Evolutionary conservation across 1,284 basidiomycete species (phyloP).

Genomic region (Pyrrhoderma lamaoense): DNA sequence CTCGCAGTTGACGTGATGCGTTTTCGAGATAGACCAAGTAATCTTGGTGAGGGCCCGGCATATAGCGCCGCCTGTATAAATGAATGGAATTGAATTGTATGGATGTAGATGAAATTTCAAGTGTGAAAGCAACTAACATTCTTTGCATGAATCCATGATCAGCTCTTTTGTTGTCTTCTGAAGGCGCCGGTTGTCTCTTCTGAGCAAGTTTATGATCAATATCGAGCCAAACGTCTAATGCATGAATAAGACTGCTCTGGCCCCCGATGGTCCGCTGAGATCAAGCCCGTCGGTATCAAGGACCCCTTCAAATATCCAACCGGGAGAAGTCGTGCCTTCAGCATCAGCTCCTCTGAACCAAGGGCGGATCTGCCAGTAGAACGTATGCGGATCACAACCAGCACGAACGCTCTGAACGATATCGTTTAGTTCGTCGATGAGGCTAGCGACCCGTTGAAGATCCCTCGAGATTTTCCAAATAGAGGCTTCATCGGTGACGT

Average conservation of each 20-base stretch:
- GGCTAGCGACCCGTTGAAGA: slow-evolving; percentile 58
- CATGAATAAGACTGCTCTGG: slow-evolving; percentile 87
- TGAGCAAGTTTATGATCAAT: slow-evolving; percentile 77
- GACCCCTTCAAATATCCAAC: slow-evolving; percentile 85
- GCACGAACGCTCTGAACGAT: slow-evolving; percentile 66
- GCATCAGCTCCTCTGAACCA: slow-evolving; percentile 88
- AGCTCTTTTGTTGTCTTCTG: slow-evolving; percentile 53
- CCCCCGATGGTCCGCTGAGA: slow-evolving; percentile 90
- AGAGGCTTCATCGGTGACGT: slow-evolving; percentile 61
- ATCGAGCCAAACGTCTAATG: slow-evolving; percentile 74
- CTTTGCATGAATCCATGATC: slow-evolving; percentile 73
- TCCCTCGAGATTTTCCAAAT: slow-evolving; percentile 68
- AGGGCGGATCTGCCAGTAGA: slow-evolving; percentile 88
- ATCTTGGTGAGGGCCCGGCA: slow-evolving; percentile 71
- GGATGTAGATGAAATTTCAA: background rate
- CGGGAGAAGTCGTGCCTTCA: slow-evolving; percentile 42
- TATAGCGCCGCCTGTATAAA: slow-evolving; percentile 47
- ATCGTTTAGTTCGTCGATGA: slow-evolving; percentile 70
- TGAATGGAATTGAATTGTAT: background rate
- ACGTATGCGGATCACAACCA: slow-evolving; percentile 77
- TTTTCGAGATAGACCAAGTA: slow-evolving; percentile 51
- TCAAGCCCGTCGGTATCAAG: slow-evolving; percentile 49
- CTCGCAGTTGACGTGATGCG: slow-evolving; percentile 46
- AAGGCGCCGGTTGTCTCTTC: slow-evolving; percentile 62
- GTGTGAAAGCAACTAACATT: slow-evolving; percentile 35